Evolutionary conservation across 2,329 filamentous ascomycete species (phyloP).

Genomic region (Penicillium sp.): DNA sequence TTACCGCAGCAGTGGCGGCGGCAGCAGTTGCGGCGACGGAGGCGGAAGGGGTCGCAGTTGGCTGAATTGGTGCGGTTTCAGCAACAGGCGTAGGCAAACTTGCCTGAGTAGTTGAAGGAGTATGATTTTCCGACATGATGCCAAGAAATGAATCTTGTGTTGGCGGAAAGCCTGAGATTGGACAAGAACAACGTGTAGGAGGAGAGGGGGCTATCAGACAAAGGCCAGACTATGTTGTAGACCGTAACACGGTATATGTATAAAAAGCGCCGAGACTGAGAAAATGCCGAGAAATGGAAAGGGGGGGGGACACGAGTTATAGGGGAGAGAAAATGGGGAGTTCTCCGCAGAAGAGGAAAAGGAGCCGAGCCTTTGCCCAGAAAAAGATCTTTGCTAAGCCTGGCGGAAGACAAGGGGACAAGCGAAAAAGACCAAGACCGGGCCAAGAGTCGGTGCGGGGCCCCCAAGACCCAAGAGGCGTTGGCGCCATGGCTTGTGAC

Average conservation of each 20-base stretch:
- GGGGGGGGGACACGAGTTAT: not conserved
- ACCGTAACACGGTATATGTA: not conserved
- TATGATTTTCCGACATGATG: slow-evolving; percentile 42
- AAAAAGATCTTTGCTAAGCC: slow-evolving; percentile 33
- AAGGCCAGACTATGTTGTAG: not conserved
- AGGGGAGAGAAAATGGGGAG: not conserved
- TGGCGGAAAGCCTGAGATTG: slow-evolving; percentile 29
- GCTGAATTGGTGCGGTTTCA: slow-evolving; percentile 25
- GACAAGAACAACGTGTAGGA: slow-evolving; percentile 13
- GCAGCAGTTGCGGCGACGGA: slow-evolving; percentile 40
- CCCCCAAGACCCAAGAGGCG: slow-evolving; percentile 17
- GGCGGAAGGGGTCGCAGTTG: slow-evolving; percentile 27
- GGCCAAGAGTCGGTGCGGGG: slow-evolving; percentile 35
- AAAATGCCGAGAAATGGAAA: slow-evolving; percentile 13
- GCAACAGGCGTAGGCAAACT: slow-evolving; percentile 28
- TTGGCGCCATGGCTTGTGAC: slow-evolving; percentile 12
- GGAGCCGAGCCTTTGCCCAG: slow-evolving; percentile 39
- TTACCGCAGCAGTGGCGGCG: slow-evolving; percentile 39
- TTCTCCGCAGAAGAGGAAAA: slow-evolving; percentile 21
- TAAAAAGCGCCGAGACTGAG: slow-evolving; percentile 2
- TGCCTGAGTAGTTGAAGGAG: slow-evolving; percentile 27
- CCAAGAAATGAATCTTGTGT: slow-evolving; percentile 40
- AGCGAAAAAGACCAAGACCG: slow-evolving; percentile 32
- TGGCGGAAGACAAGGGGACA: slow-evolving; percentile 34
- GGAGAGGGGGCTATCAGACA: slow-evolving; percentile 4